A percentile compares a stretch with the other conserved stretches of the same genome.
phyloP scores from a whole-genome alignment of 2,329 filamentous ascomycete species.

The Alternaria rosae region DNA sequence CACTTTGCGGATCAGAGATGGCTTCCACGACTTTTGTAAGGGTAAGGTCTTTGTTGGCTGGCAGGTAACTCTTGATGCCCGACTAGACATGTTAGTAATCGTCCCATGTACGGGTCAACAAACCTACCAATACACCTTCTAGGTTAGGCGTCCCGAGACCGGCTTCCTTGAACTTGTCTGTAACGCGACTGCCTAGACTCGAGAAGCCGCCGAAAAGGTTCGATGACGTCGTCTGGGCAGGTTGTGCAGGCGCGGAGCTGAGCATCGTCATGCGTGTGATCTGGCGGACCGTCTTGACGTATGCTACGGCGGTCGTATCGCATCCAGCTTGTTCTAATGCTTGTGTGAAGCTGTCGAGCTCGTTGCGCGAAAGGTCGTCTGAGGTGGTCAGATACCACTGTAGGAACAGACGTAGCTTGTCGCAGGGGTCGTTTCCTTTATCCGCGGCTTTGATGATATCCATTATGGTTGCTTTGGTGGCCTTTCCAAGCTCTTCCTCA shows the following conservation, averaged over 20 bases:
- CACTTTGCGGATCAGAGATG: conserved; percentile 89
- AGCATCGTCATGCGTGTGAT: conserved; percentile 99
- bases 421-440: conserved; percentile 83
- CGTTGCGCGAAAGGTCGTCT: conserved; percentile 80
- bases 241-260: conserved; percentile 76
- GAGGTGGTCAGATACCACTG: conserved; percentile 94
- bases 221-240: conserved; percentile 66
- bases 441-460: conserved; percentile 82
- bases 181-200: conserved; percentile 87
- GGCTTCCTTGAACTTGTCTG: conserved; percentile 91
- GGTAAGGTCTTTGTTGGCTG: conserved; percentile 91
- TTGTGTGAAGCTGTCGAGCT: conserved; percentile 87
- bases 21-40: conserved; percentile 98
- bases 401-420: conserved; percentile 93
- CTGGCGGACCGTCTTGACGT: conserved; percentile 82
- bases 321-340: conserved; percentile 78
- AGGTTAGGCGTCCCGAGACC: conserved; percentile 81
- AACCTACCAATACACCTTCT: conserved; percentile 75
- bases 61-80: conserved; percentile 98
- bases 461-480: conserved; percentile 71
- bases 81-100: conserved; percentile 52
- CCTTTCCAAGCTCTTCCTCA: conserved; percentile 92
- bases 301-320: conserved; percentile 79
- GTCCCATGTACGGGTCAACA: neutral
- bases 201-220: conserved; percentile 95